Conservation (phyloP, 495 filamentous ascomycete genomes). For the Hypoxylon crocopeplum region DNA sequence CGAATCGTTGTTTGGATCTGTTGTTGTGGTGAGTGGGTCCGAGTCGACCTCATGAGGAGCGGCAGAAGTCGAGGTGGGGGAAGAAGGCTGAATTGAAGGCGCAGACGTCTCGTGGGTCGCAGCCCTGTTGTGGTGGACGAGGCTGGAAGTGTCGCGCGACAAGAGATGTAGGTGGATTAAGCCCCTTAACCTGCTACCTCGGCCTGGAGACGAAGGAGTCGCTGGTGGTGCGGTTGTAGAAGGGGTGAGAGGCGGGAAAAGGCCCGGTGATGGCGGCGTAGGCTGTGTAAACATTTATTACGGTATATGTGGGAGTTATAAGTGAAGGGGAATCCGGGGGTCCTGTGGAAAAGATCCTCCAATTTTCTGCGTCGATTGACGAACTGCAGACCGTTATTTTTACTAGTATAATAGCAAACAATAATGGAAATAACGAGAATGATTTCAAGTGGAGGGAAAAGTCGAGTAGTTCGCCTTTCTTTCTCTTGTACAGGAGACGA, state of each 20-base stretch:
- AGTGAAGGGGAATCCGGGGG: conserved; percentile 19
- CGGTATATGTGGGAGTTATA: conserved; percentile 20
- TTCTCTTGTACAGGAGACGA: not conserved
- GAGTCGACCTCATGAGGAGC: conserved; percentile 38
- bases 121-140: conserved; percentile 39
- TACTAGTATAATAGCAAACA: conserved; percentile 28
- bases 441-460: conserved; percentile 23
- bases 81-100: conserved; percentile 21
- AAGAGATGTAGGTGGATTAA: conserved; percentile 75
- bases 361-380: conserved; percentile 17
- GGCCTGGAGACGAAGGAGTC: conserved; percentile 56
- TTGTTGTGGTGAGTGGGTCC: conserved; percentile 31
- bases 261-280: conserved; percentile 54
- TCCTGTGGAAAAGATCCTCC: conserved; percentile 23
- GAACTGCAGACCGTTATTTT: conserved; percentile 22
- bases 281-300: conserved; percentile 63
- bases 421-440: conserved; percentile 19
- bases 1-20: conserved; percentile 32
- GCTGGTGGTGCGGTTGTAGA: conserved; percentile 51
- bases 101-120: conserved; percentile 36
- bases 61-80: conserved; percentile 15
- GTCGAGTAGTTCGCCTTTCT: not conserved
- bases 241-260: conserved; percentile 49
- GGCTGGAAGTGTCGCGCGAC: conserved; percentile 54
- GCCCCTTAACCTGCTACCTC: conserved; percentile 70